Base-by-base conservation (phyloP, 2,329 filamentous ascomycete genomes). In the Orbilia blumenaviensis region DNA sequence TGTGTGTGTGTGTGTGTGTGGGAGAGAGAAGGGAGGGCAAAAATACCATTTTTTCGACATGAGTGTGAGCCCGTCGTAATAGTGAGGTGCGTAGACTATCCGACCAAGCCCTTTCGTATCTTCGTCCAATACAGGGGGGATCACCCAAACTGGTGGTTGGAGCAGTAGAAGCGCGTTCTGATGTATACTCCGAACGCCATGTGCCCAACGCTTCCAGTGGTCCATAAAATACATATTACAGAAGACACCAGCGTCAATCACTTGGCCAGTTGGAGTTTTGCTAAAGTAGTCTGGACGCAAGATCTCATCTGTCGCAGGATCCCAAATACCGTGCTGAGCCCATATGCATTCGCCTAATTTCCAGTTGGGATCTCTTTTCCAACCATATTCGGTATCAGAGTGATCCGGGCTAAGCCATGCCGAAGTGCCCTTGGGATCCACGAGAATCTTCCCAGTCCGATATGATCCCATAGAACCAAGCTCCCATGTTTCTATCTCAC, bases 311-410 rank as follows among this genome's bases (percentile, higher is more conserved):
- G 88, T 91, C 2, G 86, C 84, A 4, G 91, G 90, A 81, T 99
- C 93, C 95, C 95, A 99, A 4, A 99, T 89, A 0, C 94, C 94
- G 82, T 99, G 94, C 81, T 97, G 94, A 2, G 95, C 94, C 95
- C 95, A 99, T 42, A 99, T 83, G 81, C 95, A 98, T 83, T 96
- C 89, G n/a, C 95, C 95, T 16, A 99, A 84, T 82, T 90, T 94
- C 95, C 95, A 99, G 6, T 86, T 90, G 0, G 91, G 87, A 81
- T 96, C 92, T 78, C 95, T 89, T 81, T 91, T 93, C 89, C 92
- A 99, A 36, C 92, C 92, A 82, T 99, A 99, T 78, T 89, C 88
- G 10, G 88, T 90, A 79, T 99, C 95, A 80, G 97, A 91, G 81
- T 94, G 93, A 72, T 89, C 89, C n/a, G 85, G 85, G 1, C 92